phyloP scores from a whole-genome alignment of 2,329 filamentous ascomycete genomes.

The Alternaria longipes region DNA sequence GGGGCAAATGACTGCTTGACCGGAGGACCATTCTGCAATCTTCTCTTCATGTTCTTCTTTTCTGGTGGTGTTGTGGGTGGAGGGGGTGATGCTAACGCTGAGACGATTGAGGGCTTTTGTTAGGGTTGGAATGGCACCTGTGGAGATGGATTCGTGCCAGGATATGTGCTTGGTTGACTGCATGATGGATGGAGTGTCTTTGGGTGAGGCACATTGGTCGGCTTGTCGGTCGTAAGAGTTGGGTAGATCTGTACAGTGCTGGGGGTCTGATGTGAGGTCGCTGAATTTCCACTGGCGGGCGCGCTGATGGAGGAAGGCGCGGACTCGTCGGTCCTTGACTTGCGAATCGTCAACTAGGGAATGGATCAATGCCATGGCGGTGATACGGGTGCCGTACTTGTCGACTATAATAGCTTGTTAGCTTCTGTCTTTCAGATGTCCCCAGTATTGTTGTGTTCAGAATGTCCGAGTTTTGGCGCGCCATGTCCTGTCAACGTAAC shows the following conservation, averaged over 20 bases:
- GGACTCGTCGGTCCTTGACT: slow-evolving; percentile 35
- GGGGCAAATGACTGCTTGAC: slow-evolving; percentile 46
- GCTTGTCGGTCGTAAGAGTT: slow-evolving; percentile 20
- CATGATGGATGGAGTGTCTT: neutral
- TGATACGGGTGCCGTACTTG: slow-evolving; percentile 34
- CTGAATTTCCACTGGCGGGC: slow-evolving; percentile 46
- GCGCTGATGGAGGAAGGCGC: slow-evolving; percentile 43
- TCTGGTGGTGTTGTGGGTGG: neutral
- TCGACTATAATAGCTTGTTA: slow-evolving; percentile 32
- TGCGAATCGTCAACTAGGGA: slow-evolving; percentile 31
- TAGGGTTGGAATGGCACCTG: slow-evolving; percentile 6
- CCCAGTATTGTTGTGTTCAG: neutral
- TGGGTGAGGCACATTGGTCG: neutral
- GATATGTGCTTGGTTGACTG: slow-evolving; percentile 12
- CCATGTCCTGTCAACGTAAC: neutral
- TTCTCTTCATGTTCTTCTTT: neutral
- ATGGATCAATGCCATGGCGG: slow-evolving; percentile 46
- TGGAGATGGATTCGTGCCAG: slow-evolving; percentile 25
- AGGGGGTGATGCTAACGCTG: slow-evolving; percentile 1
- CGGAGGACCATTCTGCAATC: slow-evolving; percentile 20
- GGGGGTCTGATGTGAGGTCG: slow-evolving; percentile 21
- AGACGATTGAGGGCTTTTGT: slow-evolving; percentile 22
- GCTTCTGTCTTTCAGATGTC: neutral
- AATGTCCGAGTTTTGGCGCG: neutral
- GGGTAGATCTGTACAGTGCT: slow-evolving; percentile 38